Percentiles rank a stretch among this genome's conserved stretches.
phyloP scores from a whole-genome alignment of 2,329 filamentous ascomycete species.

The Talaromyces atroroseus region DNA sequence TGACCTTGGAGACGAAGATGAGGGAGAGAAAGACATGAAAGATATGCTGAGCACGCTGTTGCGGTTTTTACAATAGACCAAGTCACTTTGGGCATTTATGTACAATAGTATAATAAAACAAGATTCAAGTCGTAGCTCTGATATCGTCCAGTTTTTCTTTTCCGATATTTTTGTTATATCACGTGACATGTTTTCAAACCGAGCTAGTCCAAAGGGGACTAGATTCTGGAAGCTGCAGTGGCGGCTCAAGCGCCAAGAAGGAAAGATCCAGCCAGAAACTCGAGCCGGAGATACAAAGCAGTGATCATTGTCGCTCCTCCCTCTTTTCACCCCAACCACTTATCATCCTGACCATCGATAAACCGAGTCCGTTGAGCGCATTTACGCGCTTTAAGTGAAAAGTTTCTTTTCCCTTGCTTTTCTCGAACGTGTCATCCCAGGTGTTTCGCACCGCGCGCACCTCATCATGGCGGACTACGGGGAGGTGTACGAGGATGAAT shows the following conservation, averaged over 20 bases:
- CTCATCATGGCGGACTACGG: slow-evolving; percentile 52
- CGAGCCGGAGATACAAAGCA: slow-evolving; percentile 16
- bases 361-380: slow-evolving; percentile 6
- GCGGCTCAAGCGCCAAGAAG: slow-evolving; percentile 22
- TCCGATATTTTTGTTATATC: not conserved
- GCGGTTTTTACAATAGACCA: slow-evolving; percentile 29
- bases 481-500: slow-evolving; percentile 63
- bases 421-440: not conserved
- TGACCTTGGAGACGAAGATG: slow-evolving; percentile 51
- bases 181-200: not conserved
- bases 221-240: slow-evolving; percentile 14
- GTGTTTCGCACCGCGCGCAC: slow-evolving; percentile 1
- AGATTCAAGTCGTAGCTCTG: not conserved
- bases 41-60: slow-evolving; percentile 62
- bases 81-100: not conserved
- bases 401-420: slow-evolving; percentile 2
- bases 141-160: not conserved
- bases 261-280: slow-evolving; percentile 26
- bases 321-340: slow-evolving; percentile 20
- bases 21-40: slow-evolving; percentile 49
- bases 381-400: slow-evolving; percentile 10
- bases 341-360: slow-evolving; percentile 18
- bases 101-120: not conserved
- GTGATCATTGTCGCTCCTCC: slow-evolving; percentile 20
- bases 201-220: not conserved